Evolutionary conservation across 2,329 filamentous ascomycete genomes (phyloP).

Genomic region (Zopfia rhizophila): DNA sequence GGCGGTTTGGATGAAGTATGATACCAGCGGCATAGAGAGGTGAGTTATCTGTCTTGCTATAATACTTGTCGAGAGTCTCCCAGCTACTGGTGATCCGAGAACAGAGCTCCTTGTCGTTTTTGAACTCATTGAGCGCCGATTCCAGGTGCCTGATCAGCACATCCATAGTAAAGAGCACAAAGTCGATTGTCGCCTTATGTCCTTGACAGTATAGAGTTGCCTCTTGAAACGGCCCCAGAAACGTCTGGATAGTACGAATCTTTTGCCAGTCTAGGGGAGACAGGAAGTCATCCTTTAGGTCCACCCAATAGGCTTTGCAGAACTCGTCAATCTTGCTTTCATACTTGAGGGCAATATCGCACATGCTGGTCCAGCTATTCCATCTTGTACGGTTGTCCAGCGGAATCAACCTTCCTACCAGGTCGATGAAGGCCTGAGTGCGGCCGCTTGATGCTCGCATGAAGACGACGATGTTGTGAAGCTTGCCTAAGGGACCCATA

Average conservation of each 20-base stretch:
- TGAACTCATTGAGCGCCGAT: constrained; percentile 1
- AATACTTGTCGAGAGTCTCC: constrained; percentile 11
- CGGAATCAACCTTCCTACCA: constrained; percentile 15
- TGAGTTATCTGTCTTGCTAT: background rate
- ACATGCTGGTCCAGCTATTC: constrained; percentile 20
- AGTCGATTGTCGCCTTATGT: constrained; percentile 11
- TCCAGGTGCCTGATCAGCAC: constrained; percentile 11
- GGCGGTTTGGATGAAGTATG: constrained; percentile 15
- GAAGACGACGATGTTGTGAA: constrained; percentile 19
- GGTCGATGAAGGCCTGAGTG: constrained; percentile 12
- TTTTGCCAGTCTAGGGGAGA: constrained; percentile 12
- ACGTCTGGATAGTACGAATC: constrained; percentile 18
- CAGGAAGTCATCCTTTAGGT: constrained; percentile 12
- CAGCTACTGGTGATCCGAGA: constrained; percentile 4
- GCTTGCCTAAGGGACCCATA: constrained; percentile 15
- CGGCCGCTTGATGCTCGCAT: constrained; percentile 7
- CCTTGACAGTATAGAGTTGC: constrained; percentile 15
- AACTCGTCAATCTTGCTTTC: constrained; percentile 34
- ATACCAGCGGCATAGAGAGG: constrained; percentile 10
- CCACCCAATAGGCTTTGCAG: constrained; percentile 3
- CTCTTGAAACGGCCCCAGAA: constrained; percentile 16
- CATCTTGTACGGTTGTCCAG: constrained; percentile 24
- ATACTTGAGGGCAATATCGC: constrained; percentile 28
- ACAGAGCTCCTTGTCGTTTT: constrained; percentile 8
- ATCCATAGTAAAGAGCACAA: constrained; percentile 11